phyloP scores from a whole-genome alignment of 2,329 filamentous ascomycete genomes.

The Fusarium citri region DNA sequence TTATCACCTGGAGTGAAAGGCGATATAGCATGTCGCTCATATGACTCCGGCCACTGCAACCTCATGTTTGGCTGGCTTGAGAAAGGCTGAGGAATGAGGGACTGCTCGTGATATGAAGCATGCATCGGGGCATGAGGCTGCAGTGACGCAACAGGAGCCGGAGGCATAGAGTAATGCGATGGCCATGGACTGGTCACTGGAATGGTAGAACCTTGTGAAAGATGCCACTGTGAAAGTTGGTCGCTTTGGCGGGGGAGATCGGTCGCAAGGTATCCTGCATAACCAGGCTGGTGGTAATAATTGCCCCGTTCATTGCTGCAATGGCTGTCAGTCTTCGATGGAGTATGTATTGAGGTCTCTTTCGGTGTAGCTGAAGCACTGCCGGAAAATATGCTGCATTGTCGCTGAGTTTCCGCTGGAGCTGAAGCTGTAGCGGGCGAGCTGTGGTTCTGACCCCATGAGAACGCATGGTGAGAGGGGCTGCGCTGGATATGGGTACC shows the following conservation, averaged over 20 bases:
- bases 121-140: neutral
- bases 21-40: neutral
- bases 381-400: neutral
- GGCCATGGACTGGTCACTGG: neutral
- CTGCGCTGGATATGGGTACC: no score
- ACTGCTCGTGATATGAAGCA: neutral
- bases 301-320: rapidly evolving
- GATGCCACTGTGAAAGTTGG: neutral
- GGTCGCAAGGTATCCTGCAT: neutral
- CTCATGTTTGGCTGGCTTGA: rapidly evolving
- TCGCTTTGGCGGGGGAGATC: rapidly evolving
- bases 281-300: neutral
- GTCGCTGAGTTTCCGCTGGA: rapidly evolving
- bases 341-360: rapidly evolving
- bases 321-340: rapidly evolving
- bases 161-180: rapidly evolving
- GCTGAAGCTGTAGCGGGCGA: rapidly evolving
- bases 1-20: rapidly evolving
- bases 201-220: rapidly evolving
- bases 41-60: neutral
- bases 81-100: neutral
- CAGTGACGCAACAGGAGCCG: rapidly evolving
- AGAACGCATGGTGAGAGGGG: no score
- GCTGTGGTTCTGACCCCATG: neutral
- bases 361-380: neutral